Base-by-base conservation (phyloP, 176 grass and related monocot species). In the Saccharum spontaneum region DNA sequence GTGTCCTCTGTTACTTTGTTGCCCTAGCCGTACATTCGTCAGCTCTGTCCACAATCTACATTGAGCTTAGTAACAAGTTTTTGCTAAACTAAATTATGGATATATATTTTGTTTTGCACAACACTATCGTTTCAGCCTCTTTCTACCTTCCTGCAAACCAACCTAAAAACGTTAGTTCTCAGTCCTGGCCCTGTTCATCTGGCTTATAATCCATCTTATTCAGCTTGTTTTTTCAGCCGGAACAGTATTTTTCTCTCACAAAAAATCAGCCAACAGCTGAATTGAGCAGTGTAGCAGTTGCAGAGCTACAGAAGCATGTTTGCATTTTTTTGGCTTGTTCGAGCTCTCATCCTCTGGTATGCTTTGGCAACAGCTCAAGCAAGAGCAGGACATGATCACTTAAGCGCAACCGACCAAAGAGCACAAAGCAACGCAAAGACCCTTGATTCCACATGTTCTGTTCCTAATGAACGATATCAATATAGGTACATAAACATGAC, bases 61-160 rank as follows among this genome's bases (percentile, higher is more conserved):
- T 59, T 23, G 60, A 79, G 17, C 39, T 79, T 41, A 62, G 20
- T 30, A 38, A 77, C 54, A n/a, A n/a, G n/a, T 61, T 61, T 72
- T 44, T 57, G 36, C 76, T 65, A 81, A 73, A 23, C 15, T 12
- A n/a, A 59, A 45, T 44, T 30, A 59, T 73, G 20, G 73, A 78
- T 45, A 20, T 45, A 20, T 73, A 10, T 83, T 80, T 83, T 74
- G 3, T 20, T 57, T 57, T 71, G 12, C 15, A 1, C 30, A 54
- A 28, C 52, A 7, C 11, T 20, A 49, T 69, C 16, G 20, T 85
- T 61, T 68, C 34, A 67, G 18, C 15, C 76, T n/a, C 67, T 75
- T 69, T 62, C 22, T 71, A 43, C 17, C 69, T 82, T 63, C 69
- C 73, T 75, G 49, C 38, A 55, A 46, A 49, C 49, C 55, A 52